Conservation (phyloP, 768 basidiomycete genomes). For the Phaeolepiota aurea region DNA sequence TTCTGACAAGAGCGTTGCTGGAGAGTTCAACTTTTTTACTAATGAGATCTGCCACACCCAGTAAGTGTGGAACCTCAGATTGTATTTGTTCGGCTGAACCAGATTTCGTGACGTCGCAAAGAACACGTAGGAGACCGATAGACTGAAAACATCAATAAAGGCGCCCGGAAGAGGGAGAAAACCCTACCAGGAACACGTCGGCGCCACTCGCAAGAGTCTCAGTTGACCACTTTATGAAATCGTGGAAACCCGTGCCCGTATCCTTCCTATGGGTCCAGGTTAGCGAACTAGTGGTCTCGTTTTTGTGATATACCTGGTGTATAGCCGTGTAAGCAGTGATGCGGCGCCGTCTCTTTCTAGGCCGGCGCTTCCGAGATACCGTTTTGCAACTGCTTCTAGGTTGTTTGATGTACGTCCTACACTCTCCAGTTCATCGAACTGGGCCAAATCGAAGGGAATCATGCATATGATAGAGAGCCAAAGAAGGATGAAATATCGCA, state of each 20-base stretch:
- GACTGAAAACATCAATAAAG: constrained; percentile 28
- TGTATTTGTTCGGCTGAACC: constrained; percentile 48
- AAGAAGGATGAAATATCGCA: constrained; percentile 76
- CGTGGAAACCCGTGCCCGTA: constrained; percentile 34
- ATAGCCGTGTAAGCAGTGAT: constrained; percentile 72
- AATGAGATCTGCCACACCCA: constrained; percentile 36
- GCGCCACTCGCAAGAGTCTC: constrained; percentile 25
- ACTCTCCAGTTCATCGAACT: constrained; percentile 64
- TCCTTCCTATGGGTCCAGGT: constrained; percentile 46
- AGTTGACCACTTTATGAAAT: constrained; percentile 44
- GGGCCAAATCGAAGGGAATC: constrained; percentile 85
- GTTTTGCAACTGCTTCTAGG: constrained; percentile 53
- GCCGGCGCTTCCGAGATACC: constrained; percentile 58
- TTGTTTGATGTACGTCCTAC: constrained; percentile 42
- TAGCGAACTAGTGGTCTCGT: too few relatives aligned
- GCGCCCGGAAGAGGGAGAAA: constrained; percentile 2
- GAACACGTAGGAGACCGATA: constrained; percentile 59
- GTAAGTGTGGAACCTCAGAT: constrained; percentile 30
- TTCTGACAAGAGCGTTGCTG: constrained; percentile 61
- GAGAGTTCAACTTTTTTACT: constrained; percentile 29
- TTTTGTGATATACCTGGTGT: constrained; percentile 79
- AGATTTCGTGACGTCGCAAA: constrained; percentile 65
- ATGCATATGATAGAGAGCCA: constrained; percentile 95
- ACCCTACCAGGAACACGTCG: constrained; percentile 44
- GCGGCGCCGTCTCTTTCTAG: constrained; percentile 82